phyloP scores from a whole-genome alignment of 768 basidiomycete species.

The Suillus fuscotomentosus region DNA sequence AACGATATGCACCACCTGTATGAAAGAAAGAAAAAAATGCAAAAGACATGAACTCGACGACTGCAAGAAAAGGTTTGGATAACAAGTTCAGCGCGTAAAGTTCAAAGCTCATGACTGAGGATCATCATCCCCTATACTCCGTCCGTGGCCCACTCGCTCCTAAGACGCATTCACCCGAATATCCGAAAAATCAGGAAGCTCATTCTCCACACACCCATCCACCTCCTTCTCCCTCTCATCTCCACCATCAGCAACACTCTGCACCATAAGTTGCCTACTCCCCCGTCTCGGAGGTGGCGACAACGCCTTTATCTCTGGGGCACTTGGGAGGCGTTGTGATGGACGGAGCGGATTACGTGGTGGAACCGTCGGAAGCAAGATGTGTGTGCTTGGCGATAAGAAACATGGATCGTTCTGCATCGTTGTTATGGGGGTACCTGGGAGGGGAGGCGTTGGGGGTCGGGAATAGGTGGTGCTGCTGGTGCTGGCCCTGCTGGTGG shows the following conservation, averaged over 20 bases:
- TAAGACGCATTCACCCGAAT: conserved; percentile 38
- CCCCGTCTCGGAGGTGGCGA: conserved; percentile 67
- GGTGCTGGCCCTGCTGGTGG: neutral
- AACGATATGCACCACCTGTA: neutral
- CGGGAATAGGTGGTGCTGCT: conserved; percentile 28
- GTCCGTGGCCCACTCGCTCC: conserved; percentile 21
- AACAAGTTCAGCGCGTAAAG: neutral
- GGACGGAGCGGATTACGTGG: conserved; percentile 23
- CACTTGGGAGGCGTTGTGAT: conserved; percentile 24
- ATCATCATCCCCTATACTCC: neutral
- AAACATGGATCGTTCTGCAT: conserved; percentile 59
- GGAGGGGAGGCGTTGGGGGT: conserved; percentile 17
- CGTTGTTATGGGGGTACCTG: conserved; percentile 45
- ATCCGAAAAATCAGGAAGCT: conserved; percentile 10
- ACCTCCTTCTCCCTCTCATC: neutral
- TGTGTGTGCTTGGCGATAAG: conserved; percentile 51
- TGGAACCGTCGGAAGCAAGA: conserved; percentile 26
- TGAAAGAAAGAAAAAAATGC: neutral
- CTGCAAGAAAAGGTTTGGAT: neutral
- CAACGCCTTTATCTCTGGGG: conserved; percentile 46
- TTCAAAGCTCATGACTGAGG: neutral
- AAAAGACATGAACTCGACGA: neutral
- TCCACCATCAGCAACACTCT: neutral
- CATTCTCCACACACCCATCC: conserved; percentile 12
- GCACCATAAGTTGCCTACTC: conserved; percentile 43